A percentile compares a stretch with the other conserved stretches of the same genome.
Evolutionary conservation across 345 rosid species (phyloP).

Genomic region (Populus alba): DNA sequence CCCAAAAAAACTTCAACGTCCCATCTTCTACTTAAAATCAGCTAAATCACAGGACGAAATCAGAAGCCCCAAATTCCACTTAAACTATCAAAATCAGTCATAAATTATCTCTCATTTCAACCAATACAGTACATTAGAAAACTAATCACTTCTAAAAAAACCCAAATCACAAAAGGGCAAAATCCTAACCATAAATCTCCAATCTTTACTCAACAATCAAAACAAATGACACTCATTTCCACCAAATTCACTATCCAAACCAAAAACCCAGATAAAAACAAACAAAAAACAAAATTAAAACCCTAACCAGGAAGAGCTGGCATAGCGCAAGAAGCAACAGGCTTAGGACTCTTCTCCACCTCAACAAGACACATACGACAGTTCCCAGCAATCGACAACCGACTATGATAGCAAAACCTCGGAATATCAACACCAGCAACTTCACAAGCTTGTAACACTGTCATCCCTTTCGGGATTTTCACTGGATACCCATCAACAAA

Average conservation of each 20-base stretch:
- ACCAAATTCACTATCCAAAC: neutral
- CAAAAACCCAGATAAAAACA: neutral
- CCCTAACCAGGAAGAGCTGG: slow-evolving; percentile 93
- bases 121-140: no score
- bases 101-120: no score
- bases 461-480: slow-evolving; percentile 94
- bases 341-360: slow-evolving; percentile 99
- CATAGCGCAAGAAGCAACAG: slow-evolving; percentile 99
- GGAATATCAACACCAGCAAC: slow-evolving; percentile 99
- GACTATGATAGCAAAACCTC: slow-evolving; percentile 84
- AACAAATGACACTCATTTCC: neutral
- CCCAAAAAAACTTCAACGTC: neutral
- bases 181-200: no score
- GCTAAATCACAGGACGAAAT: no score
- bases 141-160: no score
- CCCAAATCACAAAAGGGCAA: no score
- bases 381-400: slow-evolving; percentile 94
- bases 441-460: slow-evolving; percentile 96
- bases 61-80: no score
- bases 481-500: slow-evolving; percentile 90
- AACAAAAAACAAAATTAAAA: no score
- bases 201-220: no score
- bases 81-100: no score
- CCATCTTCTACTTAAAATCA: no score
- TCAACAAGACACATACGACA: slow-evolving; percentile 99